Evolutionary conservation across 345 rosid species (phyloP).

Genomic region (Raphanus raphanistrum): DNA sequence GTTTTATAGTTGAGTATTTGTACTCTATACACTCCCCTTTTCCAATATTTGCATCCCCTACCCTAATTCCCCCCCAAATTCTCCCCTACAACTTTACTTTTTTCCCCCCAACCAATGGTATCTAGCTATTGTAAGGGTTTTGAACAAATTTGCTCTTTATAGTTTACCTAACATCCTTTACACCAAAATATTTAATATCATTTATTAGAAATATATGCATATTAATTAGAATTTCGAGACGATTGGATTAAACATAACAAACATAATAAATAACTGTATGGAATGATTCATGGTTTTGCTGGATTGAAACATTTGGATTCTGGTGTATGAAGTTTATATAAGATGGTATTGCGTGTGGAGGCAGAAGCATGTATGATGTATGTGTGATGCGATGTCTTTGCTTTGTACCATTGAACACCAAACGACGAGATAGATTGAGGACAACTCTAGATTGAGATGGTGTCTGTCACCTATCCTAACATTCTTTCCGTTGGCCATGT

Average conservation of each 20-base stretch:
- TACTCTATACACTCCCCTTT: too few species aligned
- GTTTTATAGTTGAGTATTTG: not conserved
- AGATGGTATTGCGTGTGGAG: conserved; percentile 28
- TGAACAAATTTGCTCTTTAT: not conserved
- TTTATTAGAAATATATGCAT: not conserved
- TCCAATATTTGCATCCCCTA: too few species aligned
- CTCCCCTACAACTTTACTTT: too few species aligned
- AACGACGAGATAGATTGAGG: conserved; percentile 14
- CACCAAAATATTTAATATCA: not conserved
- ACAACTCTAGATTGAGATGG: not conserved
- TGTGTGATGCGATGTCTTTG: conserved; percentile 20
- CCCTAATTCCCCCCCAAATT: too few species aligned
- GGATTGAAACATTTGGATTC: not conserved
- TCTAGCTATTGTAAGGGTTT: too few species aligned
- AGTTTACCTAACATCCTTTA: not conserved
- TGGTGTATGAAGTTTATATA: not conserved
- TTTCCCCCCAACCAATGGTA: too few species aligned
- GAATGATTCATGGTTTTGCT: not conserved
- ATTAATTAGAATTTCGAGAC: not conserved
- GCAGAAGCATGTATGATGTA: not conserved
- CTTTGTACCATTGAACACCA: conserved; percentile 33
- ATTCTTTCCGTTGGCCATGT: not conserved
- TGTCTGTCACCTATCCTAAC: conserved; percentile 23
- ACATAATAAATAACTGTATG: not conserved
- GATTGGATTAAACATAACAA: not conserved